A percentile compares a stretch with the other conserved stretches of the same genome.
These are phyloP conservation scores for Trichoderma harzianum DNA, from an alignment of 2,329 filamentous ascomycete genomes.

Conservation along the genomic window DNA sequence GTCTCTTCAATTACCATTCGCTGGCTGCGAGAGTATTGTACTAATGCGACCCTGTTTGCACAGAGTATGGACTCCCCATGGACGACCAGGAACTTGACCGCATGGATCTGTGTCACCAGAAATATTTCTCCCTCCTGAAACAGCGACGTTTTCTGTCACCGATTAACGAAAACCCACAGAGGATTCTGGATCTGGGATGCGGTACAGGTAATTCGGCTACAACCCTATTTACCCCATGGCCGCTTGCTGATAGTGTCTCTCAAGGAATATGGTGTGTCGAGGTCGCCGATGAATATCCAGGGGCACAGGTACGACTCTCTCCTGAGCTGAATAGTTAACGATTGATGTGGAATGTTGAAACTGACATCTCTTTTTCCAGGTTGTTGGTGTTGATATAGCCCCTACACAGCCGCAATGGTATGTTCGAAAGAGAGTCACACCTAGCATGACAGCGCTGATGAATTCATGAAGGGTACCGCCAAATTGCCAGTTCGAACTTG, in stretches of 20 bases:
- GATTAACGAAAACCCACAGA: constrained; percentile 26
- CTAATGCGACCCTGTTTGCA: background rate
- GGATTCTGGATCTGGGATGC: constrained; percentile 29
- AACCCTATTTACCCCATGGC: background rate
- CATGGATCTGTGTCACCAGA: constrained; percentile 37
- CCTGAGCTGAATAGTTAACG: background rate
- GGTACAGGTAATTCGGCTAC: constrained; percentile 22
- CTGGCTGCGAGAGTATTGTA: background rate
- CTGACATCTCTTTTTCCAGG: constrained; percentile 14
- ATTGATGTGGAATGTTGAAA: background rate
- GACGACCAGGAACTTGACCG: constrained; percentile 39
- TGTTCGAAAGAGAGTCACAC: background rate
- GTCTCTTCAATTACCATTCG: background rate
- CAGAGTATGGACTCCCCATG: constrained; percentile 40
- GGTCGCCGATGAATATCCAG: constrained; percentile 37
- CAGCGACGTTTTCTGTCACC: constrained; percentile 27
- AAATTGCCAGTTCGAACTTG: constrained; percentile 36
- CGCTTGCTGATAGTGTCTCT: background rate
- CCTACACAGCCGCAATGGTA: constrained; percentile 26
- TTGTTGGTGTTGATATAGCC: constrained; percentile 28
- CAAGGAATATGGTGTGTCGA: constrained; percentile 34
- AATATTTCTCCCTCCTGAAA: constrained; percentile 30
- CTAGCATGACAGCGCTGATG: background rate
- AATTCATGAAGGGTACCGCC: constrained; percentile 30
- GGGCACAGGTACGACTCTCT: constrained; percentile 21